A percentile compares a stretch with the other conserved stretches of the same genome.
These are phyloP conservation scores for Naematelia aurantialba DNA, from an alignment of 768 basidiomycete genomes.

Conservation along the genomic window DNA sequence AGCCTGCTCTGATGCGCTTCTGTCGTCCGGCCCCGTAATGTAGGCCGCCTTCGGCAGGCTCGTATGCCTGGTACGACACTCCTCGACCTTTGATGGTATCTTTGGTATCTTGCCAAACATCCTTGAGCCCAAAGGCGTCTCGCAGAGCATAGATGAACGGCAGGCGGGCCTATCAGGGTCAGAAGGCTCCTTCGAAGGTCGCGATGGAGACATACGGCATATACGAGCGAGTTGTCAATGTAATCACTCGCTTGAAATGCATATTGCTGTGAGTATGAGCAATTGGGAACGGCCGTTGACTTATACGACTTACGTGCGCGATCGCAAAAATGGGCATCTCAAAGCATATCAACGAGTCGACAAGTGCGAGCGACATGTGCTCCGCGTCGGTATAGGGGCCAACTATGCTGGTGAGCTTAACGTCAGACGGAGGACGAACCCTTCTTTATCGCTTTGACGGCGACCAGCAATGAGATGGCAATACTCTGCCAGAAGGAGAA, in stretches of 20 bases:
- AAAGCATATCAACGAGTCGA: slow-evolving; percentile 85
- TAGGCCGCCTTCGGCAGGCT: slow-evolving; percentile 88
- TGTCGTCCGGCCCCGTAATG: slow-evolving; percentile 86
- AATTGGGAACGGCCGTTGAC: not conserved
- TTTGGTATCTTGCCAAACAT: slow-evolving; percentile 80
- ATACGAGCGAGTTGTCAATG: slow-evolving; percentile 61
- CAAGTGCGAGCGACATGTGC: slow-evolving; percentile 84
- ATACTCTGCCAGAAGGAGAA: slow-evolving; percentile 98
- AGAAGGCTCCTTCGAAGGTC: slow-evolving; percentile 2
- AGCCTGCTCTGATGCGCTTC: slow-evolving; percentile 79
- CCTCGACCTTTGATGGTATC: slow-evolving; percentile 79
- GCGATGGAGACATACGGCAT: slow-evolving; percentile 61
- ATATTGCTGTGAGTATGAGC: slow-evolving; percentile 53
- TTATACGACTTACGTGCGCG: slow-evolving; percentile 62
- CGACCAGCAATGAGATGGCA: slow-evolving; percentile 79
- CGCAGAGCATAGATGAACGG: slow-evolving; percentile 78
- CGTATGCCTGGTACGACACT: slow-evolving; percentile 93
- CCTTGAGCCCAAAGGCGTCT: slow-evolving; percentile 80
- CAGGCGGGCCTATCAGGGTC: slow-evolving; percentile 59
- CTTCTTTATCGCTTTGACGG: slow-evolving; percentile 66
- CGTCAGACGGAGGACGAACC: slow-evolving; percentile 43
- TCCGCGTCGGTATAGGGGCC: slow-evolving; percentile 84
- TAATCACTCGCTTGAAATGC: slow-evolving; percentile 91
- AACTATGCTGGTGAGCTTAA: slow-evolving; percentile 47
- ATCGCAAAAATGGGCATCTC: slow-evolving; percentile 98